Evolutionary conservation across 2,329 filamentous ascomycete species (phyloP), one percentile per base, ranked within the genome.

Genomic region (Apiospora phragmitis): DNA sequence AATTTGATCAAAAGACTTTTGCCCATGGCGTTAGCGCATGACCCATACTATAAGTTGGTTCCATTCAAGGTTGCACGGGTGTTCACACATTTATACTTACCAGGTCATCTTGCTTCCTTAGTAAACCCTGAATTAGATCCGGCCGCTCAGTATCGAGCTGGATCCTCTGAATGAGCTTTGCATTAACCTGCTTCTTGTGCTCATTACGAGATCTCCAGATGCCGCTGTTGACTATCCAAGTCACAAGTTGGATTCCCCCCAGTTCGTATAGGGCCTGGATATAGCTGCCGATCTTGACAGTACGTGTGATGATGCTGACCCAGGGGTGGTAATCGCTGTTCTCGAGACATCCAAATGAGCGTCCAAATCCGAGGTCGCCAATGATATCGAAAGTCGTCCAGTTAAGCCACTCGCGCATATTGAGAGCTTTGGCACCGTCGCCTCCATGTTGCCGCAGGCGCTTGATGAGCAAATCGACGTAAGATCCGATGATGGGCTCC

Each of bases 291-390:
- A 76, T 73, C 49, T 69, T 72, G 35, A 81, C 72, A 47, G 75
- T 76, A 8, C 77, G 70, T 1, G 77, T 73, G 42, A 83, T 79
- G 3, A 79, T 70, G 4, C 74, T 71, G 4, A 79, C 75, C 81
- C 81, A 83, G 45, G 79, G 79, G 69, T 80, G 77, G 70, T 79
- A 80, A 62, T 73, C 71, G 73, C 79, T 79, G 41, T 74, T 74
- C 41, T 79, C 72, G 16, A 84, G 74, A 69, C 78, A 80, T 8
- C 78, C 78, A 71, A 85, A 85, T 3, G 82, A 78, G 59, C 83
- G 78, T 2, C 83, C 84, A 73, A 86, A 86, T 0, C 83, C 81
- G 18, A 87, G 79, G 74, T 86, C 84, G 35, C 84, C 84, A 70
- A 84, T 81, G 62, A 84, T 77, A 75, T 84, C 83, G 74, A 85